Base-by-base conservation (phyloP, 78 protist species). In the Dictyostelium intermedium region DNA sequence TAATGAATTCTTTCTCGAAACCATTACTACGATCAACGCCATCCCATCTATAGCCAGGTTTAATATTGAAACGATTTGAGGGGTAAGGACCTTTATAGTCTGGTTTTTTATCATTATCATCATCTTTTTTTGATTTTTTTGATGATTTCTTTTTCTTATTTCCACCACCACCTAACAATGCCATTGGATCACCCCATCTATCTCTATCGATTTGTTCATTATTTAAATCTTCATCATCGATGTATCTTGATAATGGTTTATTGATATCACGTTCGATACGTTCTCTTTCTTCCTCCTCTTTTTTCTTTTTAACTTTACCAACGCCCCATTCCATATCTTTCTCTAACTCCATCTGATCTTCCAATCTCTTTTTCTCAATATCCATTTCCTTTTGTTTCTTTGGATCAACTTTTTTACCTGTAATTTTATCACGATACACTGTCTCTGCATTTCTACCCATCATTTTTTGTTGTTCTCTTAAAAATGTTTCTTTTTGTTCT, bases 161-260 rank as follows among this genome's bases (percentile, higher is more conserved):
- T 1, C 45, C 4, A 27, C 37, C 1, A 16, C 60, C 56, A 10
- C 47, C 41, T 16, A 76, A 32, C 16, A 69, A 14, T n/a, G 96
- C 96, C 91, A 91, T 91, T 27, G 96, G 96, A 23, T 92, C 96
- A 56, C 96, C 96, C 91, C 91, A 92, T 69, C 70, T 66, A 63
- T 80, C 94, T 69, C 37, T 35, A 70, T 89, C 87, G 53, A 79
- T 89, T 69, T 41, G 61, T 20, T 23, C 30, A 16, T 47, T 25
- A 50, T 89, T 89, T 35, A 89, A 27, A 27, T 78, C 45, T 18
- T 89, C 41, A 45, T 89, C 94, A 50, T 89, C 87, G 2, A 74
- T 69, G 35, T 41, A 89, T 47, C 87, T 78, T 25, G 87, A 39
- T 32, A 89, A 80, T 11, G 94, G 94, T 50, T 39, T 20, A 18